Evolutionary conservation across 768 basidiomycete species (phyloP), one percentile per base, ranked within the genome.

Genomic region (Boletus eberwhitei): DNA sequence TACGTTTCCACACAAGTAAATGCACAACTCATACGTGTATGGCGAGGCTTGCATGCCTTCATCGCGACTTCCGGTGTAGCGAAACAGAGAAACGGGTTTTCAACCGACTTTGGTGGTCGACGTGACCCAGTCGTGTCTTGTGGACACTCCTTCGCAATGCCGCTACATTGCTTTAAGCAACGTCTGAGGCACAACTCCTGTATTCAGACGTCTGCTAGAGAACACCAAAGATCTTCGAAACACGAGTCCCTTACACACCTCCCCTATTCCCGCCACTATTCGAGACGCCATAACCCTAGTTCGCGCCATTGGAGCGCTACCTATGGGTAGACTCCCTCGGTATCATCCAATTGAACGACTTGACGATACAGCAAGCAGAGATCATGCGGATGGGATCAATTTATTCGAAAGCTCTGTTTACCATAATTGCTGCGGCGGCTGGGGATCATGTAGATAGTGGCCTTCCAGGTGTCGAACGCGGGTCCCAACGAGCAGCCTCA

Each of bases 131-230:
- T 64, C 44, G 3, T 65, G 63, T 42, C 38, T 64, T 9, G 60
- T 59, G 43, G 49, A 59, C 2, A 54, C 55, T n/a, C 61, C 64
- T 7, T 34, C 52, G 6, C 46, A 13, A 16, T 68, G 55, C 34
- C 67, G 67, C 21, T 67, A 69, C n/a, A 19, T 62, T 24, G 48
- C 66, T 38, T 46, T 67, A n/a, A 65, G 64, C 48, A 64, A 67
- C 34, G 52, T 62, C 22, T 65, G 57, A 61, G 65, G 65, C 17
- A 45, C 7, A 9, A 22, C 37, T 9, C 17, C 38, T 1, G 54
- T 64, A 5, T 50, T 58, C 52, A 53, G 12, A 8, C 61, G 58
- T 50, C 55, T 56, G 43, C 32, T 11, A 22, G 41, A 47, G 26
- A 47, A 54, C 31, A 54, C 49, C 19, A 37, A 29, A 37, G 19